These are phyloP conservation scores for Pezicula carpinea DNA, from an alignment of 2,329 filamentous ascomycete species.

Conservation along the genomic window DNA sequence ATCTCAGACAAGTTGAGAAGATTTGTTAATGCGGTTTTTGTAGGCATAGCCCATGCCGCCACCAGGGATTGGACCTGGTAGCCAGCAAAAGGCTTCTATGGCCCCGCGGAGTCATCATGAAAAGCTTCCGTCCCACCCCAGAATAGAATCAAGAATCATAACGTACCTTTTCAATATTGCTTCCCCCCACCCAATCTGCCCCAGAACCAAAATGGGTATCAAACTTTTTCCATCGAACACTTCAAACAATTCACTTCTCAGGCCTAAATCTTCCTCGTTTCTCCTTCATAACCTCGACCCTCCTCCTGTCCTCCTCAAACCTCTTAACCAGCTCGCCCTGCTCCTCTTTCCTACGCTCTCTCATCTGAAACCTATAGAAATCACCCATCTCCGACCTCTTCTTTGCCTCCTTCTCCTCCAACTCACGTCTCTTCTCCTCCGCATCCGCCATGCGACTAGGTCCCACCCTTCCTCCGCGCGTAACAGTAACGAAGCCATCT, in stretches of 20 bases:
- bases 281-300: conserved; percentile 65
- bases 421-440: conserved; percentile 52
- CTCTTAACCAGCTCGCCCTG: conserved; percentile 63
- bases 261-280: conserved; percentile 58
- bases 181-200: background rate
- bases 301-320: conserved; percentile 74
- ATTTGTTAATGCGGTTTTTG: conserved; percentile 59
- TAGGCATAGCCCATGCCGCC: conserved; percentile 42
- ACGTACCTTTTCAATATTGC: conserved; percentile 7
- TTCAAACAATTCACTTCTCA: conserved; percentile 32
- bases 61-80: conserved; percentile 24
- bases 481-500: conserved; percentile 93
- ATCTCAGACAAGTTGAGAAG: conserved; percentile 62
- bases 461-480: conserved; percentile 68
- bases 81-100: conserved; percentile 40
- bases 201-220: conserved; percentile 4
- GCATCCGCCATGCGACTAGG: conserved; percentile 70
- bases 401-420: conserved; percentile 60
- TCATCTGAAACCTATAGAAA: conserved; percentile 81
- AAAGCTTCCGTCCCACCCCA: conserved; percentile 1
- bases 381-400: conserved; percentile 60
- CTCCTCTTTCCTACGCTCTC: conserved; percentile 73
- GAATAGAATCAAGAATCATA: conserved; percentile 11
- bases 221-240: too few species aligned
- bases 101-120: conserved; percentile 48